Evolutionary conservation across 805 yeast species (phyloP).

Genomic region (Cephaloascus albidus): DNA sequence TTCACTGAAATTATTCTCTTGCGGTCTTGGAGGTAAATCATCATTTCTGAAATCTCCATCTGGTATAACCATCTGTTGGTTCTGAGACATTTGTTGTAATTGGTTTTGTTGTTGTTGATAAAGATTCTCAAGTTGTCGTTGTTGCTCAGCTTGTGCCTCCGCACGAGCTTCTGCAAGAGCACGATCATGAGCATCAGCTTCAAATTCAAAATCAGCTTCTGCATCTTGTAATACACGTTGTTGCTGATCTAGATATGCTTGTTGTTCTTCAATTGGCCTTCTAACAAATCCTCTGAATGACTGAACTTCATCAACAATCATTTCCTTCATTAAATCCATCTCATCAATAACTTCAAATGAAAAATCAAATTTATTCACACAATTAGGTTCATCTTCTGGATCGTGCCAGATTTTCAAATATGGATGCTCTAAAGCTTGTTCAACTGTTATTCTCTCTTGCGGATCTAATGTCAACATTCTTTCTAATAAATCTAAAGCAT

Average conservation of each 20-base stretch:
- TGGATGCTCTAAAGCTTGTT: conserved; percentile 83
- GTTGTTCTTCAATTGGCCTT: conserved; percentile 54
- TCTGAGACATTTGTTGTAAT: conserved; percentile 7
- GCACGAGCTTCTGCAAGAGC: conserved; percentile 1
- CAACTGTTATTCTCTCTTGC: conserved; percentile 71
- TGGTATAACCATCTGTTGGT: conserved; percentile 4
- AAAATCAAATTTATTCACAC: conserved; percentile 77
- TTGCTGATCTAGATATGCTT: conserved; percentile 19
- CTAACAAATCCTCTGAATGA: conserved; percentile 75
- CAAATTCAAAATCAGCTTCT: not conserved
- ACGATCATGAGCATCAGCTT: conserved; percentile 5
- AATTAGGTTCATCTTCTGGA: conserved; percentile 83
- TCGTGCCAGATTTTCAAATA: conserved; percentile 88
- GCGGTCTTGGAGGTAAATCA: conserved; percentile 17
- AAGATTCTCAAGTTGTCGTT: conserved; percentile 10
- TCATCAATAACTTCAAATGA: conserved; percentile 81
- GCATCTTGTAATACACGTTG: conserved; percentile 5
- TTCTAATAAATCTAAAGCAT: conserved; percentile 73
- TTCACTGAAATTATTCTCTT: conserved; percentile 14
- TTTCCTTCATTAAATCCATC: conserved; percentile 59
- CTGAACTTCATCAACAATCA: conserved; percentile 75
- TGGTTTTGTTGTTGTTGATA: conserved; percentile 8
- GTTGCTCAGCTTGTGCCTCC: conserved; percentile 7
- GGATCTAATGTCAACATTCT: conserved; percentile 86
- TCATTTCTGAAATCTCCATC: conserved; percentile 11